Evolutionary conservation across 257 asterid genomes (phyloP).

Genomic region (Voacanga thouarsii): DNA sequence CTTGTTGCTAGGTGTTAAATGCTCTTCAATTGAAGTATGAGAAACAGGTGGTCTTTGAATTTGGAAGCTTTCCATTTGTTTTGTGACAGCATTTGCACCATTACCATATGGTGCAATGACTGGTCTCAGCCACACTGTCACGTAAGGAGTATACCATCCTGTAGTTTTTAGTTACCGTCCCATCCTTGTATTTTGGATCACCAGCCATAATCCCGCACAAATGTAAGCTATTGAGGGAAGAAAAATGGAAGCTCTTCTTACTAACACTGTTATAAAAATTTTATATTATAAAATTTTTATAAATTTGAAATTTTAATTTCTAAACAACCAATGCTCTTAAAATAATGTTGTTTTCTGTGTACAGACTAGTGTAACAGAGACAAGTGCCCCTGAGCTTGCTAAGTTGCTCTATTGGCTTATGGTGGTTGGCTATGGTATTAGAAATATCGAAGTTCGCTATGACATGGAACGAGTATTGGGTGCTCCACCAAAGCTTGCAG

Average conservation of each 20-base stretch:
- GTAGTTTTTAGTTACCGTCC: background rate
- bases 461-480: conserved; percentile 99
- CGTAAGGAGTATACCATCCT: background rate
- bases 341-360: conserved; percentile 14
- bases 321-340: background rate
- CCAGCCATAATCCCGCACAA: no score
- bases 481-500: conserved; percentile 69
- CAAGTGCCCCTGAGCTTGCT: conserved; percentile 86
- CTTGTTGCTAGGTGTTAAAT: background rate
- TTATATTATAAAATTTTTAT: no score
- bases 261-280: background rate
- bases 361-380: conserved; percentile 90
- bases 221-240: background rate
- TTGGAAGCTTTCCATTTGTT: background rate
- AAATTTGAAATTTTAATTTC: background rate
- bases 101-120: background rate
- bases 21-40: background rate
- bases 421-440: conserved; percentile 96
- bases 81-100: background rate
- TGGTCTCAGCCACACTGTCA: background rate
- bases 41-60: background rate
- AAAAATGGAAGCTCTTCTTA: background rate
- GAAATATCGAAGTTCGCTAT: conserved; percentile 92
- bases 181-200: background rate
- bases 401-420: conserved; percentile 96